Percentiles rank a stretch among this genome's conserved stretches.
Conservation (phyloP, 768 basidiomycete genomes). For the Cytidiella melzeri region DNA sequence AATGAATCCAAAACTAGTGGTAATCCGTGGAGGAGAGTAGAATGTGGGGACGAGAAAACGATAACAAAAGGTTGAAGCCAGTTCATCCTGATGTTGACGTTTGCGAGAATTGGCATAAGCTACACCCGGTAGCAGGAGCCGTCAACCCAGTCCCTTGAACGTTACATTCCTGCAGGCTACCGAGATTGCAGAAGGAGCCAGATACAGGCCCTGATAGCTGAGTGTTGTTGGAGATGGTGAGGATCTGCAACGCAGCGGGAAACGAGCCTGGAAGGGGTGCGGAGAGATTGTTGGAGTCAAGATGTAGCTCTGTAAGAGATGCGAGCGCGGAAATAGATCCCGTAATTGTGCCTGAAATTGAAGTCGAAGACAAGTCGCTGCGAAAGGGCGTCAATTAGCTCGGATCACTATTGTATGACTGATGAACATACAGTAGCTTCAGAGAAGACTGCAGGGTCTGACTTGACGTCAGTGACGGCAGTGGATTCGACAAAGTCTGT, state of each 20-base stretch:
- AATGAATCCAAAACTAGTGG: background rate
- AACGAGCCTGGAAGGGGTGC: constrained; percentile 29
- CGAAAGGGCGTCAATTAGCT: background rate
- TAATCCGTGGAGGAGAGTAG: background rate
- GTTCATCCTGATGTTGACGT: background rate
- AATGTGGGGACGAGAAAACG: background rate
- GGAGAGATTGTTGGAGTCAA: constrained; percentile 32
- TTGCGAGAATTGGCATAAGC: constrained; percentile 19
- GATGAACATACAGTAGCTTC: constrained; percentile 26
- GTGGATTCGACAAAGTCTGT: constrained; percentile 29
- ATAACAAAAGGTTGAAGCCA: background rate
- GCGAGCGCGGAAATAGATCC: constrained; percentile 27
- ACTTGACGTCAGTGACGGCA: constrained; percentile 28
- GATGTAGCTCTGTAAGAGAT: constrained; percentile 32
- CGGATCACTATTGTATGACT: background rate
- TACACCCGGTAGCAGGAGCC: constrained; percentile 18
- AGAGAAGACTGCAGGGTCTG: constrained; percentile 28
- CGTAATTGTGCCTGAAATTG: constrained; percentile 34
- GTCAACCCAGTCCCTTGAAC: constrained; percentile 19
- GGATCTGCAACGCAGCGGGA: constrained; percentile 29
- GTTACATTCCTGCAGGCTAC: constrained; percentile 24
- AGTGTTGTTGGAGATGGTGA: constrained; percentile 32
- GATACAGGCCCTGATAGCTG: constrained; percentile 29
- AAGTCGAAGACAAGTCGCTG: constrained; percentile 35
- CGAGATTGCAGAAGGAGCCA: constrained; percentile 23